Percentiles rank a stretch among this genome's conserved stretches.
Evolutionary conservation across 2,329 filamentous ascomycete species (phyloP).

Genomic region (Claviceps purpurea): DNA sequence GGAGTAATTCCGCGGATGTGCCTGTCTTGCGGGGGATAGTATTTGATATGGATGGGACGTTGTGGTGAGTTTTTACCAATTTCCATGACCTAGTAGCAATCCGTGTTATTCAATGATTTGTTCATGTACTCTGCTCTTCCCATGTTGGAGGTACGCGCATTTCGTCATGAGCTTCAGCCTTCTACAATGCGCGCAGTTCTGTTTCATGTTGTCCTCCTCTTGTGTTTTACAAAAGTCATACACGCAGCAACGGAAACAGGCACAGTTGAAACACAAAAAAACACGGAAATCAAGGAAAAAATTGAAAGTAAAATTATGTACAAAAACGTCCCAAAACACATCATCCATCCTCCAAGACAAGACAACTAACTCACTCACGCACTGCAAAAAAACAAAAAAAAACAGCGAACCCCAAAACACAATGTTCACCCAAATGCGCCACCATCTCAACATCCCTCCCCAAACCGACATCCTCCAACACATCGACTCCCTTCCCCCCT

Average conservation of each 20-base stretch:
- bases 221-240: neutral
- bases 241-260: neutral
- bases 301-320: neutral
- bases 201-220: too few species aligned
- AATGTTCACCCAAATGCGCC: constrained; percentile 87
- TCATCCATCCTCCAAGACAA: constrained; percentile 31
- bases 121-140: too few species aligned
- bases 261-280: neutral
- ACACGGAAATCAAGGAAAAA: too few species aligned
- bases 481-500: constrained; percentile 56
- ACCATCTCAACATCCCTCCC: constrained; percentile 58
- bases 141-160: too few species aligned
- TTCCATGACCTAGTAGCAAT: neutral
- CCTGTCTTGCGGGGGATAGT: constrained; percentile 48
- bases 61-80: constrained; percentile 49
- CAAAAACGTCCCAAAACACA: constrained; percentile 77
- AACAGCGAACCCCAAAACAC: constrained; percentile 76
- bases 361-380: too few species aligned
- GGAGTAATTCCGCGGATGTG: constrained; percentile 19
- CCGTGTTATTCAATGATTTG: too few species aligned
- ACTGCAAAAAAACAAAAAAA: neutral
- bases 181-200: too few species aligned
- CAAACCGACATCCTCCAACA: constrained; percentile 77
- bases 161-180: too few species aligned
- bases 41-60: constrained; percentile 90